Percentiles rank a stretch among this genome's conserved stretches.
These are phyloP conservation scores for Rhodotorula mucilaginosa DNA, from an alignment of 1,284 basidiomycete genomes.

Conservation along the genomic window DNA sequence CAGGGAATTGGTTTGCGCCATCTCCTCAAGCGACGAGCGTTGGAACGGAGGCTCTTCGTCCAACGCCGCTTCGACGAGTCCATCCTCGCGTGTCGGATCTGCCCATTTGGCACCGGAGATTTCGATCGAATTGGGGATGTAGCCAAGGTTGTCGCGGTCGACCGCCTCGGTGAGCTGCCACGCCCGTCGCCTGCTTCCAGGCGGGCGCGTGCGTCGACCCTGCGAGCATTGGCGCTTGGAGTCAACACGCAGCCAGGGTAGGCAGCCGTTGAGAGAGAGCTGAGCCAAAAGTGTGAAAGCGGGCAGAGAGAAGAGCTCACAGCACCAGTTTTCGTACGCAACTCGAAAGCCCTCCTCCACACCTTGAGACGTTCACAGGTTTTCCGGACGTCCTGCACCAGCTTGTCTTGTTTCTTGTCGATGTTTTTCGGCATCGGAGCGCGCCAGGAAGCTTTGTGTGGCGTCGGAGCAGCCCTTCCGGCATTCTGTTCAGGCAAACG, in stretches of 20 bases:
- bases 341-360: constrained; percentile 7
- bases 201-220: constrained; percentile 34
- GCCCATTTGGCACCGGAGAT: constrained; percentile 19
- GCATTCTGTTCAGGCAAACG: too few relatives aligned
- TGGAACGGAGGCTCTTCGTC: constrained; percentile 15
- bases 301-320: too few relatives aligned
- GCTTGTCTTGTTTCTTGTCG: not conserved
- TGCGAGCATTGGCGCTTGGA: not conserved
- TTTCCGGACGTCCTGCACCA: constrained; percentile 12
- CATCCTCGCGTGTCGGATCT: constrained; percentile 14
- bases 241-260: not conserved
- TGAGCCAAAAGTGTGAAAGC: too few relatives aligned
- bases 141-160: constrained; percentile 10
- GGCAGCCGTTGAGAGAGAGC: too few relatives aligned
- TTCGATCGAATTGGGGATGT: constrained; percentile 17
- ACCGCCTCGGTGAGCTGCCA: constrained; percentile 36
- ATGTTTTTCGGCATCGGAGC: constrained; percentile 8
- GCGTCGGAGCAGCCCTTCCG: not conserved
- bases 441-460: too few relatives aligned
- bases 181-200: constrained; percentile 16
- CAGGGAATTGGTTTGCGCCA: constrained; percentile 12
- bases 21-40: constrained; percentile 29
- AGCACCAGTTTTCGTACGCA: constrained; percentile 27
- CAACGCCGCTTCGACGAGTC: constrained; percentile 2
- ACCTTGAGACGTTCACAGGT: constrained; percentile 12